phyloP scores from a whole-genome alignment of 164 flowering plant species.

The Malania oleifera region DNA sequence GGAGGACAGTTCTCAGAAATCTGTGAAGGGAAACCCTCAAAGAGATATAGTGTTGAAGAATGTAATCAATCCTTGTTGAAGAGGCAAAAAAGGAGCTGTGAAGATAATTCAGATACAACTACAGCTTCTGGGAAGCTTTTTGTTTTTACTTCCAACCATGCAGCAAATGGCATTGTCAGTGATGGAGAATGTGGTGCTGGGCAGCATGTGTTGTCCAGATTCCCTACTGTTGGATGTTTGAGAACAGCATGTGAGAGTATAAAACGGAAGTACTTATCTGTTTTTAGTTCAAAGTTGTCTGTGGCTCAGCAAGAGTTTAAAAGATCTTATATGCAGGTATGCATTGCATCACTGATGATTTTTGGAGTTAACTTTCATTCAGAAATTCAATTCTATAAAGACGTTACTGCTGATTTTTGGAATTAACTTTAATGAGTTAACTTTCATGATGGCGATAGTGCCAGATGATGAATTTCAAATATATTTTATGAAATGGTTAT shows the following conservation, averaged over 20 bases:
- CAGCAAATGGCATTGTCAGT: conserved; percentile 16
- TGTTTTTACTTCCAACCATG: conserved; percentile 9
- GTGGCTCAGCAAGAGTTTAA: conserved; percentile 69
- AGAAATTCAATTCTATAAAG: no score
- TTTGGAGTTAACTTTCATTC: no score
- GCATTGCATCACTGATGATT: neutral
- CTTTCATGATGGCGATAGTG: no score
- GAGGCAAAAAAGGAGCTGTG: conserved; percentile 29
- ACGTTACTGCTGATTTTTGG: no score
- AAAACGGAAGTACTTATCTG: conserved; percentile 62
- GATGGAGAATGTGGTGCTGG: conserved; percentile 18
- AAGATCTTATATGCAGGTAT: conserved; percentile 65
- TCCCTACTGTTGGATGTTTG: conserved; percentile 25
- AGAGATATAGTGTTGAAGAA: conserved; percentile 17
- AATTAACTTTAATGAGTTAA: no score
- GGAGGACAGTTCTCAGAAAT: conserved; percentile 19
- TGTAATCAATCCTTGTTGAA: conserved; percentile 21
- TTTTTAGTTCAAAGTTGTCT: conserved; percentile 59
- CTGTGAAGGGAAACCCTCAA: conserved; percentile 16
- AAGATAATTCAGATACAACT: conserved; percentile 16
- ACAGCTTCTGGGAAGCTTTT: conserved; percentile 12
- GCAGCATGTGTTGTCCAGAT: conserved; percentile 17
- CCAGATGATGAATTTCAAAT: no score
- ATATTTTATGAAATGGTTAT: no score
- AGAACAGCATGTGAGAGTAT: conserved; percentile 49